Conservation (phyloP, 116 monocot species). For the Thalassia testudinum region DNA sequence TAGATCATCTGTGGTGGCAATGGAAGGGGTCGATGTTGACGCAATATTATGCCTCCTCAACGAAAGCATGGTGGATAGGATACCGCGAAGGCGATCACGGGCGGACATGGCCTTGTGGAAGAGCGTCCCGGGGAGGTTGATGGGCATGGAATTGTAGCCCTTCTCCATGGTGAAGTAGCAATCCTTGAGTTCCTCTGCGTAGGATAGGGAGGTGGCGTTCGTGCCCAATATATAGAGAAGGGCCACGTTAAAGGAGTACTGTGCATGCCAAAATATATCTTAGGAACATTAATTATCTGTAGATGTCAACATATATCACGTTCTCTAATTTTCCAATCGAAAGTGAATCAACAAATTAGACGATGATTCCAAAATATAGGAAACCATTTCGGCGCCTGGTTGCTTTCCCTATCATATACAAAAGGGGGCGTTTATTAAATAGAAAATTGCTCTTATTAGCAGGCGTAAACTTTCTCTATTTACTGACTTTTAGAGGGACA, state of each 20-base stretch:
- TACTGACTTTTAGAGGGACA: no score
- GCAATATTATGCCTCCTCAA: conserved; percentile 16
- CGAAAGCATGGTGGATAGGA: no score
- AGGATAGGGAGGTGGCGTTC: conserved; percentile 26
- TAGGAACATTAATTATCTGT: no score
- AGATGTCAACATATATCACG: no score
- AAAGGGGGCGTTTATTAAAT: no score
- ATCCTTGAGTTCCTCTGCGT: conserved; percentile 57
- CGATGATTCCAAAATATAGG: not conserved
- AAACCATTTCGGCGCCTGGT: no score
- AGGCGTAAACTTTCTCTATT: no score
- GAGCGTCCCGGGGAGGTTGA: conserved; percentile 63
- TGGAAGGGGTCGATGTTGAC: not conserved
- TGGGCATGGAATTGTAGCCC: conserved; percentile 84
- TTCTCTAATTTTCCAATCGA: no score
- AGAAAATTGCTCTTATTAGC: no score
- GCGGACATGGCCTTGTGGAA: conserved; percentile 53
- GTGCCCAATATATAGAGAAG: conserved; percentile 62
- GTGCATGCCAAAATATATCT: conserved; percentile 5
- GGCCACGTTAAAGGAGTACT: conserved; percentile 82
- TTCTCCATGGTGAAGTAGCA: conserved; percentile 78
- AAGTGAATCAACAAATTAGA: not conserved
- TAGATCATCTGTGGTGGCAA: conserved; percentile 10
- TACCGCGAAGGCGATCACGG: conserved; percentile 20
- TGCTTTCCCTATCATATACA: no score